These are phyloP conservation scores for Calonectria pteridis DNA, from an alignment of 2,329 filamentous ascomycete genomes.

Conservation along the genomic window DNA sequence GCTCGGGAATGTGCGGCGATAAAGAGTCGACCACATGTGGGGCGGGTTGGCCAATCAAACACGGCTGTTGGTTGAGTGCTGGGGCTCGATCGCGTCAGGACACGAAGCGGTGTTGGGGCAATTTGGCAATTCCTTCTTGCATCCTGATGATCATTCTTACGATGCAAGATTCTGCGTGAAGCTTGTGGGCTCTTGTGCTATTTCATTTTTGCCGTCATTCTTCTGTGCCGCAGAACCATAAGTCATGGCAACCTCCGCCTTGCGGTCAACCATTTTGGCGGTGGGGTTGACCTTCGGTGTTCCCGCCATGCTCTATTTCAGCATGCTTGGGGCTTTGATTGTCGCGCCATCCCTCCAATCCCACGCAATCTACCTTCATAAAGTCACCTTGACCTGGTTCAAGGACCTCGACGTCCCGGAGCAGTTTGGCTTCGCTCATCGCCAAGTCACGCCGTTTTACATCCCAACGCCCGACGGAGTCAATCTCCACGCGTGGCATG, in stretches of 20 bases:
- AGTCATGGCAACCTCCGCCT: slow-evolving; percentile 19
- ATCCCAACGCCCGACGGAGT: slow-evolving; percentile 74
- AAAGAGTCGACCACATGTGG: too few relatives aligned
- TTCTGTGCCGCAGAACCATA: not conserved
- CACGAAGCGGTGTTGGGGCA: too few relatives aligned
- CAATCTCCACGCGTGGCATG: slow-evolving; percentile 78
- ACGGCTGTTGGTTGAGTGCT: too few relatives aligned
- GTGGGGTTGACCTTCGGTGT: slow-evolving; percentile 32
- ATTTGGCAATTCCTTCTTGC: too few relatives aligned
- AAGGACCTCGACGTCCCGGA: slow-evolving; percentile 71
- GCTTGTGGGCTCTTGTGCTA: too few relatives aligned
- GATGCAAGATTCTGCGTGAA: too few relatives aligned
- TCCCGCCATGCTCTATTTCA: slow-evolving; percentile 33
- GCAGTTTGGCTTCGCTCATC: slow-evolving; percentile 76
- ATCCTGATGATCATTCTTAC: too few relatives aligned
- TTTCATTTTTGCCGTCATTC: too few relatives aligned
- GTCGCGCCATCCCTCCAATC: slow-evolving; percentile 34
- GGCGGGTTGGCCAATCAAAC: too few relatives aligned
- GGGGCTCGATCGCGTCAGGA: too few relatives aligned
- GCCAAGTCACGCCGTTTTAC: slow-evolving; percentile 78
- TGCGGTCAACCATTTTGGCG: slow-evolving; percentile 29
- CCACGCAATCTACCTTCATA: slow-evolving; percentile 62
- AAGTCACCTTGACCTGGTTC: slow-evolving; percentile 62
- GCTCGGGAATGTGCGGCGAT: not conserved
- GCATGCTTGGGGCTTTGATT: slow-evolving; percentile 29